These are phyloP conservation scores for Asterionellopsis glacialis DNA, from an alignment of 108 stramenopile genomes.

Conservation along the genomic window DNA sequence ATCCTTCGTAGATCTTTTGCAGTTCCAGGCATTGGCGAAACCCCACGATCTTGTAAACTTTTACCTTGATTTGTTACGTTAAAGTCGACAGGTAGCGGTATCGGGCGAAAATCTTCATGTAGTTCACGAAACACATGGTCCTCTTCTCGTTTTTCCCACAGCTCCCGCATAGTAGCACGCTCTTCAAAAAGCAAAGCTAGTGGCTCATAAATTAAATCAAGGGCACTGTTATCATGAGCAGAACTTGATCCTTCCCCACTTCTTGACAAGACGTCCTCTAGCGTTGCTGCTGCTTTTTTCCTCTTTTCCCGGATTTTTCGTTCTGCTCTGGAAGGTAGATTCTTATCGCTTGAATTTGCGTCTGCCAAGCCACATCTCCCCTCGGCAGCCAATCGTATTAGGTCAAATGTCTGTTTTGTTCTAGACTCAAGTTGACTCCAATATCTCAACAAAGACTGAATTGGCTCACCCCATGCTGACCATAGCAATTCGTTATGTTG, in stretches of 20 bases:
- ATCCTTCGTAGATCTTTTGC: conserved; percentile 19
- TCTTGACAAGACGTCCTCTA: conserved; percentile 23
- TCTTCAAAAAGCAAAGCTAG: conserved; percentile 37
- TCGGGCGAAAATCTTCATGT: conserved; percentile 26
- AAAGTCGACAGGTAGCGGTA: conserved; percentile 37
- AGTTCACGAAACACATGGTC: conserved; percentile 43
- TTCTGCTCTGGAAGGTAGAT: conserved; percentile 1
- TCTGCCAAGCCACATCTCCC: conserved; percentile 21
- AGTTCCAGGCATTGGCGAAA: conserved; percentile 31
- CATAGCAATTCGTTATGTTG: conserved; percentile 41
- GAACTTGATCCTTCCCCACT: not conserved
- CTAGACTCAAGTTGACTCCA: conserved; percentile 46
- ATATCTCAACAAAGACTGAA: conserved; percentile 29
- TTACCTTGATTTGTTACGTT: not conserved
- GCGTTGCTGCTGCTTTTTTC: conserved; percentile 30
- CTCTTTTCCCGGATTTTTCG: conserved; percentile 40
- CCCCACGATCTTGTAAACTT: conserved; percentile 5
- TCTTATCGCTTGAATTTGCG: not conserved
- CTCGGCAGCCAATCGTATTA: conserved; percentile 30
- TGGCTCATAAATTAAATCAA: conserved; percentile 29
- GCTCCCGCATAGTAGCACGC: conserved; percentile 34
- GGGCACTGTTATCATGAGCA: not conserved
- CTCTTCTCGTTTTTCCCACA: conserved; percentile 43
- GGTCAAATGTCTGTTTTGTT: conserved; percentile 37
- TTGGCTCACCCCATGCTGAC: conserved; percentile 35